Evolutionary conservation across 2,329 filamentous ascomycete genomes (phyloP).

Genomic region (Pseudogymnoascus sp.): DNA sequence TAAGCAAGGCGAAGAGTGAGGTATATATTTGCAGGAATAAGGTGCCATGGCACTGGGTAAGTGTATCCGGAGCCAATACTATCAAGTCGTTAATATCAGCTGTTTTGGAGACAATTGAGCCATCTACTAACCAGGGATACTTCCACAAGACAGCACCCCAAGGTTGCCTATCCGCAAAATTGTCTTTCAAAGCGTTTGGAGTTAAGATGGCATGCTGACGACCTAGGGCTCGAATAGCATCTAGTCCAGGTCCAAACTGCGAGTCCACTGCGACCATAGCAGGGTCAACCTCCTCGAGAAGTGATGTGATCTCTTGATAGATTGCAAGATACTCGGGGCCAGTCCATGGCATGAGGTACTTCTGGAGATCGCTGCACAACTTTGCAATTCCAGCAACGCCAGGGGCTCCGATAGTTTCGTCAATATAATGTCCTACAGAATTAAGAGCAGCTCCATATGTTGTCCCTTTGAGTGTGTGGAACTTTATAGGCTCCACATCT

Average conservation of each 20-base stretch:
- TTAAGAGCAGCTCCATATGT: conserved; percentile 17
- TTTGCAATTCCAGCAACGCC: conserved; percentile 31
- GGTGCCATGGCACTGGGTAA: conserved; percentile 38
- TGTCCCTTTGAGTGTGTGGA: not conserved
- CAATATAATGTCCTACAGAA: not conserved
- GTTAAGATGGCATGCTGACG: conserved; percentile 33
- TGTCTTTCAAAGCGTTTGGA: conserved; percentile 38
- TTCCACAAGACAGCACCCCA: conserved; percentile 30
- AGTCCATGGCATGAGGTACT: conserved; percentile 29
- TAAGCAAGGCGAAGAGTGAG: conserved; percentile 28
- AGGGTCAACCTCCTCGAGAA: conserved; percentile 33
- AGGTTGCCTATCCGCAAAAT: conserved; percentile 34
- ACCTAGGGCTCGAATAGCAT: conserved; percentile 33
- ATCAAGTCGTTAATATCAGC: not conserved
- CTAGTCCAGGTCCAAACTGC: conserved; percentile 36
- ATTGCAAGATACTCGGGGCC: conserved; percentile 34
- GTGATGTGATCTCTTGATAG: conserved; percentile 32
- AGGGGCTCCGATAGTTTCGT: conserved; percentile 18
- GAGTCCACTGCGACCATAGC: conserved; percentile 36
- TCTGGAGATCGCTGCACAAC: conserved; percentile 23
- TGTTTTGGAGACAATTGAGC: not conserved
- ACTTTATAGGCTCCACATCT: not conserved
- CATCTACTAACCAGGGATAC: conserved; percentile 31
- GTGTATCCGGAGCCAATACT: conserved; percentile 37
- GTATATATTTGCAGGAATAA: conserved; percentile 36